Conservation (phyloP, 176 grass and related monocot species). For the Zoysia japonica region DNA sequence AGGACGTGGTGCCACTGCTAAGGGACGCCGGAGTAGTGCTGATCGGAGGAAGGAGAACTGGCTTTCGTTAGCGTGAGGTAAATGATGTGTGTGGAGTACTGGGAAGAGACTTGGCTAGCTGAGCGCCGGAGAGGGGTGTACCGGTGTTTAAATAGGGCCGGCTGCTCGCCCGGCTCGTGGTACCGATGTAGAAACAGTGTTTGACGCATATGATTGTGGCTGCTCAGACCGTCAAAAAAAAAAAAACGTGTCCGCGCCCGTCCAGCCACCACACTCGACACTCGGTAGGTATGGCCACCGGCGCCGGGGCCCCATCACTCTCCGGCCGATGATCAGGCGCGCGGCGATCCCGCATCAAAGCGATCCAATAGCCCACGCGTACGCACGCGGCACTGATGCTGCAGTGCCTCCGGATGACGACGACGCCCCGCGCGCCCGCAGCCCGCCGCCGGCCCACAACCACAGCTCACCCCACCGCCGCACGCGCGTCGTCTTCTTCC, state of each 20-base stretch:
- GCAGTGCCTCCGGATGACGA: background rate
- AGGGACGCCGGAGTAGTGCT: background rate
- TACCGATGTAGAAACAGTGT: too few species aligned
- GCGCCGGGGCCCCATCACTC: background rate
- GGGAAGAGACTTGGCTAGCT: background rate
- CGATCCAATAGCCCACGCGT: background rate
- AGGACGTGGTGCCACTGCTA: background rate
- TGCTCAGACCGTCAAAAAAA: background rate
- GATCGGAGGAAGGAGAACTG: background rate
- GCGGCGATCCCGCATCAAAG: background rate
- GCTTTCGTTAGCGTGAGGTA: background rate
- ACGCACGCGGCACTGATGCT: background rate
- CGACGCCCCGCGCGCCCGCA: background rate
- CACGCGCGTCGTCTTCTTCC: slow-evolving; percentile 10
- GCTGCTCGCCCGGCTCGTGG: background rate
- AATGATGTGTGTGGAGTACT: background rate
- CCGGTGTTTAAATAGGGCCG: slow-evolving; percentile 41
- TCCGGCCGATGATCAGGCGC: background rate
- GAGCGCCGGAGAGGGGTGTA: background rate
- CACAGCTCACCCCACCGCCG: background rate
- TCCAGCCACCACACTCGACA: background rate
- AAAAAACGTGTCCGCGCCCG: background rate
- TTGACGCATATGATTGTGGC: background rate
- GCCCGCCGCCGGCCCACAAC: background rate
- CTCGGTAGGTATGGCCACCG: background rate